Evolutionary conservation across 2,329 filamentous ascomycete species (phyloP).

Genomic region (Achaetomium macrosporum): DNA sequence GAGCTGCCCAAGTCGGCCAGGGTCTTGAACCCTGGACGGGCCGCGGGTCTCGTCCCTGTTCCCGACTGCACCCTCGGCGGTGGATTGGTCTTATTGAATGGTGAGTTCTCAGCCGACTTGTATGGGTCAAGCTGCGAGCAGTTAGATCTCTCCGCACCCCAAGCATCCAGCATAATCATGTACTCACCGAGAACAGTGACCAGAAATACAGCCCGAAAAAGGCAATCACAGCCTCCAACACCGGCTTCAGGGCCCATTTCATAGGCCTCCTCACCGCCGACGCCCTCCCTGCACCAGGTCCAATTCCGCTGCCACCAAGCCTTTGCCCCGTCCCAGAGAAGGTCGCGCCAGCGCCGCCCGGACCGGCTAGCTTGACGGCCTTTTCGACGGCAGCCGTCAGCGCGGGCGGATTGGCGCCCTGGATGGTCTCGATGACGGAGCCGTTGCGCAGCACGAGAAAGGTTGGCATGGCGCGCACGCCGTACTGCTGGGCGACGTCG

Average conservation of each 20-base stretch:
- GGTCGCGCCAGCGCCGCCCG: slow-evolving; percentile 37
- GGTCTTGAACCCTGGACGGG: slow-evolving; percentile 43
- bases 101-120: slow-evolving; percentile 53
- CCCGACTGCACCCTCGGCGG: slow-evolving; percentile 17
- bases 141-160: background rate
- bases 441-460: slow-evolving; percentile 85
- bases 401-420: slow-evolving; percentile 71
- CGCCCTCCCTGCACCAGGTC: slow-evolving; percentile 12
- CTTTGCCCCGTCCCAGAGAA: slow-evolving; percentile 54
- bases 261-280: slow-evolving; percentile 6
- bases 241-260: slow-evolving; percentile 33
- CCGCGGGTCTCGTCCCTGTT: slow-evolving; percentile 26
- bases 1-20: slow-evolving; percentile 42
- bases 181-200: slow-evolving; percentile 54
- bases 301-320: slow-evolving; percentile 40
- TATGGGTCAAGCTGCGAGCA: slow-evolving; percentile 55
- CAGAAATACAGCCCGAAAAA: slow-evolving; percentile 58
- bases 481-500: slow-evolving; percentile 69
- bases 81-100: slow-evolving; percentile 49
- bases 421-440: slow-evolving; percentile 66
- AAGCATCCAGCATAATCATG: background rate
- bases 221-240: slow-evolving; percentile 45
- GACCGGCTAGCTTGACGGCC: slow-evolving; percentile 49
- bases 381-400: slow-evolving; percentile 73
- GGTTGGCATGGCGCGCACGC: slow-evolving; percentile 84